Evolutionary conservation across 768 basidiomycete genomes (phyloP).

Genomic region (Collybia sp.): DNA sequence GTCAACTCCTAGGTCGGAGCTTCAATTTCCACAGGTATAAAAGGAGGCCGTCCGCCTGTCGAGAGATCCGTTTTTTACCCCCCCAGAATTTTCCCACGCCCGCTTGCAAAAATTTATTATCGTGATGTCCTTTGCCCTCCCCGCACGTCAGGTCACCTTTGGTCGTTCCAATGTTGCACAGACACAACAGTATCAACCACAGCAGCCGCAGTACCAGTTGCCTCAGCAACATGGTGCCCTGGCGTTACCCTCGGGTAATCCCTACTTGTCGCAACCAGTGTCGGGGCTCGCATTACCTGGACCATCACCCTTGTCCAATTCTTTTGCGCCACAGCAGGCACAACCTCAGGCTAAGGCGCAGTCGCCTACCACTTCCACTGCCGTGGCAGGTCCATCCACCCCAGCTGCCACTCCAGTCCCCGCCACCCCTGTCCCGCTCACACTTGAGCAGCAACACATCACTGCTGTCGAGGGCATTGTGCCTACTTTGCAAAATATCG

Average conservation of each 20-base stretch:
- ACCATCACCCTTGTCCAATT: slow-evolving; percentile 54
- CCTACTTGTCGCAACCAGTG: slow-evolving; percentile 34
- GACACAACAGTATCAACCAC: slow-evolving; percentile 29
- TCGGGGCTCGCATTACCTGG: slow-evolving; percentile 42
- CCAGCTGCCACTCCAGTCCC: slow-evolving; percentile 49
- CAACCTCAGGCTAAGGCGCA: slow-evolving; percentile 24
- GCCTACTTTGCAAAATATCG: slow-evolving; percentile 99
- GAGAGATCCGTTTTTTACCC: slow-evolving; percentile 25
- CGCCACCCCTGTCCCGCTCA: slow-evolving; percentile 67
- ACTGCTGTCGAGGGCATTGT: slow-evolving; percentile 98
- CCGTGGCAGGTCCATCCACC: slow-evolving; percentile 55
- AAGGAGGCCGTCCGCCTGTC: slow-evolving; percentile 25
- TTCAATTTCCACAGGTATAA: slow-evolving; percentile 41
- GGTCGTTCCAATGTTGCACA: slow-evolving; percentile 54
- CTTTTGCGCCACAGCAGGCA: slow-evolving; percentile 38
- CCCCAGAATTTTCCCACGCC: slow-evolving; percentile 39
- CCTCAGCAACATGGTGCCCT: slow-evolving; percentile 37
- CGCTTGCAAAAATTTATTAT: slow-evolving; percentile 23
- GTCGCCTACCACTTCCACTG: slow-evolving; percentile 21
- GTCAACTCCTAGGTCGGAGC: slow-evolving; percentile 39
- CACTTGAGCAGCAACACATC: slow-evolving; percentile 90
- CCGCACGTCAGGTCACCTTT: slow-evolving; percentile 76
- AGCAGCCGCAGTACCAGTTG: slow-evolving; percentile 34
- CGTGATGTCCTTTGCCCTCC: slow-evolving; percentile 59
- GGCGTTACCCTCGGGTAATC: slow-evolving; percentile 55